Conservation (phyloP, 2,329 filamentous ascomycete species). For the Pseudocercospora pini-densiflorae region DNA sequence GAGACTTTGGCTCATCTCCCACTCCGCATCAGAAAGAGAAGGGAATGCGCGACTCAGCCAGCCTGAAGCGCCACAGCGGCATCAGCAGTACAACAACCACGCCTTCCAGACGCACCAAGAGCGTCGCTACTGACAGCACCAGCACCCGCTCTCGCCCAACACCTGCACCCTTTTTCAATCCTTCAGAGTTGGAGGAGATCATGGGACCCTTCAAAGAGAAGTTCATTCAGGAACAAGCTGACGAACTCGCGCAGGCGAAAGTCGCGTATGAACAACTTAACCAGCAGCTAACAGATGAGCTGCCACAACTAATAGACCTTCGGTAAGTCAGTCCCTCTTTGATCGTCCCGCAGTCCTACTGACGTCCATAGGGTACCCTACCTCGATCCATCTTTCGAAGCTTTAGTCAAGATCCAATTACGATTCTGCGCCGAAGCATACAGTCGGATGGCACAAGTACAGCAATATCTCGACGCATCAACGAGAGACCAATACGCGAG, state of each 20-base stretch:
- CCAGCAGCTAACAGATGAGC: conserved; percentile 88
- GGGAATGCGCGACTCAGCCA: not conserved
- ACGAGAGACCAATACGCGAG: conserved; percentile 95
- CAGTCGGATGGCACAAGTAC: conserved; percentile 96
- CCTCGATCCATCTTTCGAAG: conserved; percentile 95
- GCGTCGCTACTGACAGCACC: conserved; percentile 9
- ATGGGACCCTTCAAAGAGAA: conserved; percentile 37
- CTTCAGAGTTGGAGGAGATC: conserved; percentile 40
- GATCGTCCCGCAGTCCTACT: conserved; percentile 3
- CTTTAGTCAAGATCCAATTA: conserved; percentile 97
- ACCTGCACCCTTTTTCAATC: conserved; percentile 38
- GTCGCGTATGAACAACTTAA: conserved; percentile 95
- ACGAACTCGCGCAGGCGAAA: conserved; percentile 61
- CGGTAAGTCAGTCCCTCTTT: conserved; percentile 49
- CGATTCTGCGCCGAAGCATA: conserved; percentile 98
- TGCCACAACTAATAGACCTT: conserved; percentile 95
- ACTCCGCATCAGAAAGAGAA: conserved; percentile 1
- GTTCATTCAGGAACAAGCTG: conserved; percentile 37
- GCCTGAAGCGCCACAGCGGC: not conserved
- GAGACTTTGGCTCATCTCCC: not conserved
- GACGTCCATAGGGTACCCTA: conserved; percentile 70
- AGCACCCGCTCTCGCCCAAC: conserved; percentile 4
- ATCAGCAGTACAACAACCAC: not conserved
- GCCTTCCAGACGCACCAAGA: not conserved
- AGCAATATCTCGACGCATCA: conserved; percentile 91